These are phyloP conservation scores for Picochlorum sp. DNA, from an alignment of 139 green algal genomes.

Conservation along the genomic window DNA sequence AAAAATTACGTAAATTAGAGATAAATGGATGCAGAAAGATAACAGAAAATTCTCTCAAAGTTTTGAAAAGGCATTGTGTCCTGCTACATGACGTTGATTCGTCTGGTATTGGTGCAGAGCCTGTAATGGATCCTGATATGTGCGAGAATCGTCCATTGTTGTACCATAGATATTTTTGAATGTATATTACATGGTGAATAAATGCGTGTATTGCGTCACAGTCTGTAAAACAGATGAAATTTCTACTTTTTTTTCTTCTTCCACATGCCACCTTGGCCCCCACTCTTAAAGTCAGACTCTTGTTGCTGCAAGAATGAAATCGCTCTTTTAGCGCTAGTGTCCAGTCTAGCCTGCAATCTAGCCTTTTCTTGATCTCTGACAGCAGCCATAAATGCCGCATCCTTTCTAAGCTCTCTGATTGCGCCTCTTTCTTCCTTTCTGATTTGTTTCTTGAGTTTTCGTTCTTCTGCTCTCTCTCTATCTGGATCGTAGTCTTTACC, in stretches of 20 bases:
- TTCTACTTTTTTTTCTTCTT: constrained; percentile 55
- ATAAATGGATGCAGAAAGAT: neutral
- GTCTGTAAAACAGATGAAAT: neutral
- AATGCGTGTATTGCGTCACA: no score
- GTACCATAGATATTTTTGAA: neutral
- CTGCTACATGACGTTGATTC: neutral
- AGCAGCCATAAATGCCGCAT: constrained; percentile 62
- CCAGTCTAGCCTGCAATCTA: constrained; percentile 19
- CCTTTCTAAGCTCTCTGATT: constrained; percentile 85
- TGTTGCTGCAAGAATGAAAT: constrained; percentile 67
- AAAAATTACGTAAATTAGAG: neutral
- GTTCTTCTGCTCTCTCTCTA: constrained; percentile 44
- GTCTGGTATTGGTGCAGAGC: neutral
- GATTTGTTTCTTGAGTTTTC: constrained; percentile 52
- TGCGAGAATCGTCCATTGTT: neutral
- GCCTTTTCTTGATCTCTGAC: constrained; percentile 31
- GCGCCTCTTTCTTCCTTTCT: constrained; percentile 52
- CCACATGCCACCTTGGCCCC: constrained; percentile 80
- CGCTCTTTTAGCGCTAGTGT: constrained; percentile 4
- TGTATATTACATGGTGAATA: neutral
- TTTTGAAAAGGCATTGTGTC: no score
- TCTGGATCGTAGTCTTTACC: constrained; percentile 75
- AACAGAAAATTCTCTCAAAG: no score
- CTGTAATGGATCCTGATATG: neutral
- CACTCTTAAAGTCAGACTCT: constrained; percentile 69